Conservation (phyloP, 345 rosid genomes). For the Limnanthes douglasii region DNA sequence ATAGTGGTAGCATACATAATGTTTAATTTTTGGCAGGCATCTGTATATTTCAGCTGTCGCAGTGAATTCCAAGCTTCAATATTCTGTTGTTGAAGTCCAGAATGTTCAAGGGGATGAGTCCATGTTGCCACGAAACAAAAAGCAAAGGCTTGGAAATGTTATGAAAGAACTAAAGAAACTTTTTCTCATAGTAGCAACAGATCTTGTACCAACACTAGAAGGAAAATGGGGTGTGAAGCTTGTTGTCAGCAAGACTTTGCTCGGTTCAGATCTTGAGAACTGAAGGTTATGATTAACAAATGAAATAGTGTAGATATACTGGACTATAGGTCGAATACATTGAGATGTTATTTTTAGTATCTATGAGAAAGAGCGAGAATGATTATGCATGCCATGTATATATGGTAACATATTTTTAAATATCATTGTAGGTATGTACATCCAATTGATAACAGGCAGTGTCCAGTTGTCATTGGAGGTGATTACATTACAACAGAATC, state of each 20-base stretch:
- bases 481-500: slow-evolving; percentile 97
- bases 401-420: too few relatives aligned
- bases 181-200: slow-evolving; percentile 59
- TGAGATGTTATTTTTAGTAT: too few relatives aligned
- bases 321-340: too few relatives aligned
- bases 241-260: slow-evolving; percentile 38
- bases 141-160: slow-evolving; percentile 43
- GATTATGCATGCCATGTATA: too few relatives aligned
- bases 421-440: slow-evolving; percentile 63
- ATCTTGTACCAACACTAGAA: slow-evolving; percentile 72
- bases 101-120: slow-evolving; percentile 28
- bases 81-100: slow-evolving; percentile 66
- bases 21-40: too few relatives aligned
- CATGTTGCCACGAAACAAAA: slow-evolving; percentile 26
- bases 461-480: slow-evolving; percentile 84
- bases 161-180: slow-evolving; percentile 40
- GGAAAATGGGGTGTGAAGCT: slow-evolving; percentile 76
- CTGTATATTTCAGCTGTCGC: slow-evolving; percentile 95
- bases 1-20: too few relatives aligned
- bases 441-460: slow-evolving; percentile 54
- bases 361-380: too few relatives aligned
- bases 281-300: slow-evolving; percentile 43
- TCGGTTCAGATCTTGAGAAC: slow-evolving; percentile 79
- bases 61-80: slow-evolving; percentile 76
- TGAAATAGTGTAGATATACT: too few relatives aligned